phyloP scores from a whole-genome alignment of 306 rosid genomes.

The Castanea mollissima region DNA sequence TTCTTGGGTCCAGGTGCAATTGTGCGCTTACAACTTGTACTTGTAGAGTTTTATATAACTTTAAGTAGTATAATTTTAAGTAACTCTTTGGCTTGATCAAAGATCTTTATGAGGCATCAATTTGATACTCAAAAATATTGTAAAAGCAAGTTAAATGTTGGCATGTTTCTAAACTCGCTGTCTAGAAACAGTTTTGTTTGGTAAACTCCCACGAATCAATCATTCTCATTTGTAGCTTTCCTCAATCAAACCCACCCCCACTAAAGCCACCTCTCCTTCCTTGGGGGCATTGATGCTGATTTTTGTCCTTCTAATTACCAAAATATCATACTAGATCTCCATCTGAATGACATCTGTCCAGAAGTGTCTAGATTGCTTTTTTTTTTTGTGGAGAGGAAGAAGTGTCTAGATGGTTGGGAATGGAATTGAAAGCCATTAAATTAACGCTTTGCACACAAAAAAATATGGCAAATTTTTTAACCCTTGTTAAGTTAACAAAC shows the following conservation, averaged over 20 bases:
- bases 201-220: not conserved
- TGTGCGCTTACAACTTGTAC: too few relatives aligned
- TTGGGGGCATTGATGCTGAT: not conserved
- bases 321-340: slow-evolving; percentile 5
- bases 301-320: slow-evolving; percentile 23
- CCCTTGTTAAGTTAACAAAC: too few relatives aligned
- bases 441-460: not conserved
- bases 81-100: not conserved
- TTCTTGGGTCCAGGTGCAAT: too few relatives aligned
- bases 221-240: not conserved
- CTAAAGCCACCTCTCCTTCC: not conserved
- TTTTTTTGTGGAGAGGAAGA: not conserved
- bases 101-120: not conserved
- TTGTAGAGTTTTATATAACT: too few relatives aligned
- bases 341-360: slow-evolving; percentile 15
- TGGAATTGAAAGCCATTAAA: not conserved
- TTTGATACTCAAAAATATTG: not conserved
- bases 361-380: slow-evolving; percentile 16
- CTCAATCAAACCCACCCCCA: not conserved
- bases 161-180: not conserved
- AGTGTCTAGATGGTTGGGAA: slow-evolving; percentile 23
- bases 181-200: not conserved
- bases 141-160: not conserved
- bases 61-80: not conserved
- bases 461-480: too few relatives aligned